These are phyloP conservation scores for Fraxinus greggii DNA, from an alignment of 305 asterid species.

Conservation along the genomic window DNA sequence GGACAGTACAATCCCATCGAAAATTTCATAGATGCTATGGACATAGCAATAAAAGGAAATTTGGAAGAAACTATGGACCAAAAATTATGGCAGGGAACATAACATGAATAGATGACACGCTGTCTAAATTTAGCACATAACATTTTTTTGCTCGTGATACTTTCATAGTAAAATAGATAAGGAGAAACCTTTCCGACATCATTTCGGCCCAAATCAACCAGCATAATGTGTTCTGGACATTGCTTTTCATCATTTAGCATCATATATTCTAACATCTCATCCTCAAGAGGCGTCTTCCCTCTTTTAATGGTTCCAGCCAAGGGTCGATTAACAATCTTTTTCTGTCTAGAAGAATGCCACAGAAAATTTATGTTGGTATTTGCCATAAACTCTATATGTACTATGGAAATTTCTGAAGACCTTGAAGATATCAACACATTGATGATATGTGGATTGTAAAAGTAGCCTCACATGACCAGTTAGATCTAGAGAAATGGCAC, in stretches of 20 bases:
- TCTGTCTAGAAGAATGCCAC: slow-evolving; percentile 51
- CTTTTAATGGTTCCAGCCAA: slow-evolving; percentile 82
- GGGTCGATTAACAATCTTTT: slow-evolving; percentile 61
- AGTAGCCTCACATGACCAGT: slow-evolving; percentile 8
- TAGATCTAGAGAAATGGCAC: slow-evolving; percentile 1
- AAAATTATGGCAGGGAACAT: too few species aligned
- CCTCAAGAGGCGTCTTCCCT: slow-evolving; percentile 64
- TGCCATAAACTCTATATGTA: background rate
- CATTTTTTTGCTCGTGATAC: too few species aligned
- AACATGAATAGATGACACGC: too few species aligned
- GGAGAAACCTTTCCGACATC: too few species aligned
- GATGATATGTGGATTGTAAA: background rate
- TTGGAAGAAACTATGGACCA: too few species aligned
- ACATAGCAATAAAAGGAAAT: too few species aligned
- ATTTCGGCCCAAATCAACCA: too few species aligned
- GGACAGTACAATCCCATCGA: too few species aligned
- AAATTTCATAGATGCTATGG: too few species aligned
- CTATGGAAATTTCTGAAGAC: background rate
- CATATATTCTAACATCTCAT: slow-evolving; percentile 53
- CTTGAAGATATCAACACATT: background rate
- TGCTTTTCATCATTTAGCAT: slow-evolving; percentile 73
- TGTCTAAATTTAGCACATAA: too few species aligned
- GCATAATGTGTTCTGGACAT: slow-evolving; percentile 29
- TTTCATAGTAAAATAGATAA: too few species aligned
- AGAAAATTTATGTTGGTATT: slow-evolving; percentile 4